A percentile compares a stretch with the other conserved stretches of the same genome.
These are phyloP conservation scores for Aegilops umbellulata DNA, from an alignment of 176 grass and related monocot genomes.

Conservation along the genomic window DNA sequence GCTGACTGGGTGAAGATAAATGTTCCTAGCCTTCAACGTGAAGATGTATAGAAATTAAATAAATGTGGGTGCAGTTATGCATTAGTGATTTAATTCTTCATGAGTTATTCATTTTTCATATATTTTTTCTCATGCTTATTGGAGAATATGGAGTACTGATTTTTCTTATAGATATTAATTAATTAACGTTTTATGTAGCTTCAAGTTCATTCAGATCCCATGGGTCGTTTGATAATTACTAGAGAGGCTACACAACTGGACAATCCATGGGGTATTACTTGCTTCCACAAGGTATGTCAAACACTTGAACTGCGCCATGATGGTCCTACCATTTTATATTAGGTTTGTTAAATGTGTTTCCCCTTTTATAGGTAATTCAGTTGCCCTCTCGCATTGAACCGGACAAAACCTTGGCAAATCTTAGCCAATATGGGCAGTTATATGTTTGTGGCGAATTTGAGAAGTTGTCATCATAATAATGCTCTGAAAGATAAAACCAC, in stretches of 20 bases:
- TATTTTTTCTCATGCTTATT: background rate
- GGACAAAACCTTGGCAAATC: background rate
- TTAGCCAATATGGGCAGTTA: background rate
- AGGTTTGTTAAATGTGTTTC: background rate
- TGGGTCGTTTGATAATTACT: background rate
- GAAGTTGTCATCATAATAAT: background rate
- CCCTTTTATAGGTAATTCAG: background rate
- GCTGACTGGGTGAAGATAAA: conserved; percentile 96
- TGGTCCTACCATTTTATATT: background rate
- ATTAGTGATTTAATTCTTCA: background rate
- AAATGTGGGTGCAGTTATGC: background rate
- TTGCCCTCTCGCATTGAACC: background rate
- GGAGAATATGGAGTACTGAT: background rate
- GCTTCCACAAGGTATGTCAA: conserved; percentile 43
- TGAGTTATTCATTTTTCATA: background rate
- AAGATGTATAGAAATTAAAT: conserved; percentile 48
- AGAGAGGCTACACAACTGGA: conserved; percentile 40
- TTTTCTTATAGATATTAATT: background rate
- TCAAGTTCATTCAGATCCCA: background rate
- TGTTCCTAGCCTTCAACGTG: conserved; percentile 66
- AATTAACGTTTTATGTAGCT: background rate
- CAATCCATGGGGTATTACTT: conserved; percentile 79
- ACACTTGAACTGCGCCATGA: background rate
- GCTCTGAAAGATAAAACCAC: background rate
- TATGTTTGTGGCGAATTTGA: background rate